Evolutionary conservation across 306 rosid genomes (phyloP).

Genomic region (Acacia acuminata): DNA sequence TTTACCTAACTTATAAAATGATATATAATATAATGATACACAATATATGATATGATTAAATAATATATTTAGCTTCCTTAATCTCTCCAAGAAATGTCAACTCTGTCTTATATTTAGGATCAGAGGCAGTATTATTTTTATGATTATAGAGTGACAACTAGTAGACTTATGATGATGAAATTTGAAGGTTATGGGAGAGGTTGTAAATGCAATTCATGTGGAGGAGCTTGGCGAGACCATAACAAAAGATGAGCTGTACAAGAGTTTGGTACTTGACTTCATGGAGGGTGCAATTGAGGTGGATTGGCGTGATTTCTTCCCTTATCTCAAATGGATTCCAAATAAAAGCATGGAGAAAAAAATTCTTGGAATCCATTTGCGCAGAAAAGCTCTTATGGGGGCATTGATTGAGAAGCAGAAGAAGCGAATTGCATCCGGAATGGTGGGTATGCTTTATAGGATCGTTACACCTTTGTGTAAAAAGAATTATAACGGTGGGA

Average conservation of each 20-base stretch:
- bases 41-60: too few relatives aligned
- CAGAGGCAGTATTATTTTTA: too few relatives aligned
- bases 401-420: constrained; percentile 64
- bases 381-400: constrained; percentile 59
- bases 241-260: constrained; percentile 57
- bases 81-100: too few relatives aligned
- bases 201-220: constrained; percentile 63
- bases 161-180: neutral
- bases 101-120: too few relatives aligned
- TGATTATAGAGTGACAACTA: neutral
- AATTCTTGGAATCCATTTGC: constrained; percentile 36
- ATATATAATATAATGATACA: too few relatives aligned
- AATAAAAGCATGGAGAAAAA: constrained; percentile 59
- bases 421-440: constrained; percentile 73
- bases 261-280: constrained; percentile 66
- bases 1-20: too few relatives aligned
- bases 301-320: constrained; percentile 99
- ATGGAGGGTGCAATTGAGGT: constrained; percentile 96
- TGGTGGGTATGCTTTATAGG: constrained; percentile 38
- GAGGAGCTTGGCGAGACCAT: constrained; percentile 57
- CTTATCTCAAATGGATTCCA: constrained; percentile 91
- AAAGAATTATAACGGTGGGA: neutral
- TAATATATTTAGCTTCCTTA: too few relatives aligned
- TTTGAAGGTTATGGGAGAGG: constrained; percentile 73
- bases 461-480: neutral